These are phyloP conservation scores for Colletotrichum kahawae DNA, from an alignment of 2,329 filamentous ascomycete genomes.

Conservation along the genomic window DNA sequence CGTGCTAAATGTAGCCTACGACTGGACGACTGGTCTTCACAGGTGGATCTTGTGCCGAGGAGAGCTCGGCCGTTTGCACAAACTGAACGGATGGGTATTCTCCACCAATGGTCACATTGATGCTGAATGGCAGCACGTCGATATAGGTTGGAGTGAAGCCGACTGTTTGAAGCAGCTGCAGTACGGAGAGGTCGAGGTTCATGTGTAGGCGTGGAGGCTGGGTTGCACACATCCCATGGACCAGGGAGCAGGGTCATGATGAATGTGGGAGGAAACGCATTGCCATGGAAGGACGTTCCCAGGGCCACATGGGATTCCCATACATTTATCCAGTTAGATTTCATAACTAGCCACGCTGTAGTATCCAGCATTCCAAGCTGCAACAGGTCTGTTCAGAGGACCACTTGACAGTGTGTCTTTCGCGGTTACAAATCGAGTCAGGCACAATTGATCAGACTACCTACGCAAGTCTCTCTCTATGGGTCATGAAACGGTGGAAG, in stretches of 20 bases:
- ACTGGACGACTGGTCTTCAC: background rate
- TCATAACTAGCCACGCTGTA: background rate
- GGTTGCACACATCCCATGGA: background rate
- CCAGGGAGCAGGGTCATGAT: background rate
- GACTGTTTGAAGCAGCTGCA: background rate
- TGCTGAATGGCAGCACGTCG: background rate
- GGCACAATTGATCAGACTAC: background rate
- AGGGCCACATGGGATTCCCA: fast-evolving
- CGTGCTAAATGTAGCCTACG: background rate
- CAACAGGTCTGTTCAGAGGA: background rate
- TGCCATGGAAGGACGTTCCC: fast-evolving
- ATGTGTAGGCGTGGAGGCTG: background rate
- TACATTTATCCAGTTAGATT: background rate
- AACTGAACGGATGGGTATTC: background rate
- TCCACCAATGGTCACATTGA: fast-evolving
- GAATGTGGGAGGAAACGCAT: fast-evolving
- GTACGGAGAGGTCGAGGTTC: fast-evolving
- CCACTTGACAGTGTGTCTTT: background rate
- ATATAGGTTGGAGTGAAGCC: background rate
- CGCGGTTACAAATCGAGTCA: background rate
- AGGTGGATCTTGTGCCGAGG: background rate
- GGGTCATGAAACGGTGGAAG: too few species aligned
- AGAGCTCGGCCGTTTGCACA: background rate
- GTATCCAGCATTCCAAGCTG: background rate
- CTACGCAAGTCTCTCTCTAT: too few species aligned